phyloP scores from a whole-genome alignment of 306 rosid species.

The Prunus salicina region DNA sequence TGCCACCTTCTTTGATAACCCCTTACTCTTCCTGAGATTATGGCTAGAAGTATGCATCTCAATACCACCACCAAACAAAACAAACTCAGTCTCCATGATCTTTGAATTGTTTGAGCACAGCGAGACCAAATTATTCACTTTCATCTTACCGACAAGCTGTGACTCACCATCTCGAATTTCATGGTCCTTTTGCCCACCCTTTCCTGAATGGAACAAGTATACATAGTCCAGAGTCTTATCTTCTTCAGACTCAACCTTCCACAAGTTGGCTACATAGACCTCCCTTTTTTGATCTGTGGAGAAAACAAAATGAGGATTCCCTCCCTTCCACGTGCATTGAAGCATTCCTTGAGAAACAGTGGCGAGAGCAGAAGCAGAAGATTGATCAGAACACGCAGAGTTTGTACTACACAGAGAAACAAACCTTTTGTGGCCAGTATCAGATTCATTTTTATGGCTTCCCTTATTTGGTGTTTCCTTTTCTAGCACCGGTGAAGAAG shows the following conservation, averaged over 20 bases:
- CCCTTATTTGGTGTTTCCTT: slow-evolving; percentile 33
- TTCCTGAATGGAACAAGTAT: slow-evolving; percentile 65
- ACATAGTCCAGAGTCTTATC: slow-evolving; percentile 55
- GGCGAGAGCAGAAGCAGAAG: slow-evolving; percentile 42
- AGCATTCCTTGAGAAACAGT: slow-evolving; percentile 77
- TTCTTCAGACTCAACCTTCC: slow-evolving; percentile 41
- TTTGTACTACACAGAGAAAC: slow-evolving; percentile 60
- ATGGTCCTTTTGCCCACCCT: slow-evolving; percentile 49
- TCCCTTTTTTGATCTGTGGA: slow-evolving; percentile 75
- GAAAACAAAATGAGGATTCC: slow-evolving; percentile 77
- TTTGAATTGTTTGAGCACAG: slow-evolving; percentile 53
- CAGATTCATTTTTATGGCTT: slow-evolving; percentile 40
- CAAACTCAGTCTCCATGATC: slow-evolving; percentile 67
- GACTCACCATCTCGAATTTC: slow-evolving; percentile 34
- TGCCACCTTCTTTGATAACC: slow-evolving; percentile 62
- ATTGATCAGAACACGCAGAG: slow-evolving; percentile 49
- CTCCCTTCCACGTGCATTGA: slow-evolving; percentile 83
- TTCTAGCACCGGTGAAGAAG: slow-evolving; percentile 42
- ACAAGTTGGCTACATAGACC: slow-evolving; percentile 59
- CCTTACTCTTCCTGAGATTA: slow-evolving; percentile 57
- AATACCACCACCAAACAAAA: slow-evolving; percentile 50
- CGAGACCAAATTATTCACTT: slow-evolving; percentile 61
- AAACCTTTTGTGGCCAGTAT: slow-evolving; percentile 40
- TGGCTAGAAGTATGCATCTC: slow-evolving; percentile 46
- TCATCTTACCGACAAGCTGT: slow-evolving; percentile 77